phyloP scores from a whole-genome alignment of 2,329 filamentous ascomycete species.

The Aspergillus sp. region DNA sequence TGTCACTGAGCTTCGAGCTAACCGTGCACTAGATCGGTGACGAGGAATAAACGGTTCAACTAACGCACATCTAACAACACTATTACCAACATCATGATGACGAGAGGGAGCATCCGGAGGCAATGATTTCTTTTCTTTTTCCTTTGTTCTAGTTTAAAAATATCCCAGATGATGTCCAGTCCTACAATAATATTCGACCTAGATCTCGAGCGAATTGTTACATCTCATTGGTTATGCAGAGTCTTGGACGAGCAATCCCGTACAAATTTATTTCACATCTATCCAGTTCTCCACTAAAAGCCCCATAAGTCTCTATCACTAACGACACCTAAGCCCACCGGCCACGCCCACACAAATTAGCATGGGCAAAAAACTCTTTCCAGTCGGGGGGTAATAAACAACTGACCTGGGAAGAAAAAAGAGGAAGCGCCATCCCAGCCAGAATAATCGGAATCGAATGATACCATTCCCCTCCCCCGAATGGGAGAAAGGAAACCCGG shows the following conservation, averaged over 20 bases:
- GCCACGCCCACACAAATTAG: conserved; percentile 33
- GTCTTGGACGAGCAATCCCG: no score
- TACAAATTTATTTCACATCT: no score
- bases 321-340: conserved; percentile 14
- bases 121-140: conserved; percentile 37
- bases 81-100: conserved; percentile 28
- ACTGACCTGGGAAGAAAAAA: conserved; percentile 52
- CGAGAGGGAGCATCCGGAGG: conserved; percentile 47
- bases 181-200: conserved; percentile 21
- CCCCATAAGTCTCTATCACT: neutral
- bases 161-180: conserved; percentile 17
- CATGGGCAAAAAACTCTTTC: conserved; percentile 19
- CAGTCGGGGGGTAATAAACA: conserved; percentile 23
- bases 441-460: conserved; percentile 95
- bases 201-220: conserved; percentile 18
- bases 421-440: conserved; percentile 72
- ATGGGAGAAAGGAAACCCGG: conserved; percentile 37
- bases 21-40: conserved; percentile 59
- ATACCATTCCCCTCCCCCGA: conserved; percentile 47
- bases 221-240: conserved; percentile 1
- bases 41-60: conserved; percentile 42
- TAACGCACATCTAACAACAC: conserved; percentile 20
- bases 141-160: conserved; percentile 20
- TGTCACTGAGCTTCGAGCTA: neutral
- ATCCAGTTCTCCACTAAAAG: no score